Conservation (phyloP, 495 filamentous ascomycete species). For the Apodospora peruviana region DNA sequence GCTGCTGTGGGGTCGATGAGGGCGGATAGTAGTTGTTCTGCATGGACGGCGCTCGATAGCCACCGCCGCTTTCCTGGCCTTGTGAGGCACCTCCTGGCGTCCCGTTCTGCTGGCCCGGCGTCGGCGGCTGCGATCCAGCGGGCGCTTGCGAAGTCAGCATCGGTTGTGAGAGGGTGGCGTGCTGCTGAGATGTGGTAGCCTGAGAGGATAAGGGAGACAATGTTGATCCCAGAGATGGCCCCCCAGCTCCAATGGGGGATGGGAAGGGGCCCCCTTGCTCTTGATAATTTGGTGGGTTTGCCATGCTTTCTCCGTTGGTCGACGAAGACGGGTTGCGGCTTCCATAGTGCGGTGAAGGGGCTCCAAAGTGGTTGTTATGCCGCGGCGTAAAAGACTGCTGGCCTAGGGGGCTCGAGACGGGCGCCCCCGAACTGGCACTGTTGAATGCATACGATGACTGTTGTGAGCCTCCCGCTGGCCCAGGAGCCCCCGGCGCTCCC, state of each 20-base stretch:
- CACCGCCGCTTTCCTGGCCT: conserved; percentile 26
- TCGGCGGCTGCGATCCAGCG: conserved; percentile 49
- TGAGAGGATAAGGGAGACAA: no score
- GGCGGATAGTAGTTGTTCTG: conserved; percentile 48
- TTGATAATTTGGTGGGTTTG: conserved; percentile 23
- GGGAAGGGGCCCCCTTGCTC: conserved; percentile 25
- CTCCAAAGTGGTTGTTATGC: no score
- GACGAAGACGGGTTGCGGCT: conserved; percentile 30
- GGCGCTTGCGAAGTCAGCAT: conserved; percentile 19
- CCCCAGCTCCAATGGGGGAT: conserved; percentile 26
- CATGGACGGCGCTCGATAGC: conserved; percentile 56
- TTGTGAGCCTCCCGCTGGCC: no score
- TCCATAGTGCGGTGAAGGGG: no score
- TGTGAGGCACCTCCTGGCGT: not conserved
- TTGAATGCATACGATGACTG: conserved; percentile 9
- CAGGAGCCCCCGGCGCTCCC: no score
- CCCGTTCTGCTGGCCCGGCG: conserved; percentile 27
- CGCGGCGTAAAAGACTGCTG: no score
- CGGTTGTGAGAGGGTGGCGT: conserved; percentile 15
- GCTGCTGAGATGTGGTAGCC: conserved; percentile 10
- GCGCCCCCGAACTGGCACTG: no score
- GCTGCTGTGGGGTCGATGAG: conserved; percentile 61
- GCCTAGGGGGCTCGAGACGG: no score
- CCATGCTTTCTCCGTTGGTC: conserved; percentile 20
- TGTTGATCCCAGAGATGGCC: conserved; percentile 10